Evolutionary conservation across 1,284 basidiomycete genomes (phyloP).

Genomic region (Apiotrichum sp.): DNA sequence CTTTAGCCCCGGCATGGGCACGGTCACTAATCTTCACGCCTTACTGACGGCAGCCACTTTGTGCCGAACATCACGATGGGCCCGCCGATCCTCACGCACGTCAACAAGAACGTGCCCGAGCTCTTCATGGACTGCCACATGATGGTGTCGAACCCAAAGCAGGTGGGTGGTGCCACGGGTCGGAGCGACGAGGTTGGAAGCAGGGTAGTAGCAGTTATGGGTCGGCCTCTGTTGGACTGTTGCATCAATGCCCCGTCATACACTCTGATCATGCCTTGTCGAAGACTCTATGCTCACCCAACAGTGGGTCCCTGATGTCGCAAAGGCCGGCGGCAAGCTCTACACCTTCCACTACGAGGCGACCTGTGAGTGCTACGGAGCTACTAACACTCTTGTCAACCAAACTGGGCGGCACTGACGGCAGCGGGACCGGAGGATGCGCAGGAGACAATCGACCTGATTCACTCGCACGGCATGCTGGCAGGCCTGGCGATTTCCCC

Average conservation of each 20-base stretch:
- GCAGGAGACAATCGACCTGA: conserved; percentile 64
- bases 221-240: too few relatives aligned
- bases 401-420: not conserved
- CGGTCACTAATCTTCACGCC: too few relatives aligned
- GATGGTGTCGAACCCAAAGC: conserved; percentile 95
- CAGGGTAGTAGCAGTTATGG: too few relatives aligned
- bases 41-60: conserved; percentile 62
- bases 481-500: conserved; percentile 93
- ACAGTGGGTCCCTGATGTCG: conserved; percentile 94
- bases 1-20: too few relatives aligned
- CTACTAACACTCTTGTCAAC: too few relatives aligned
- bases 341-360: conserved; percentile 99
- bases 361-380: conserved; percentile 57
- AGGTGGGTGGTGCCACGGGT: conserved; percentile 51
- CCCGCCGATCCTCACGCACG: conserved; percentile 78
- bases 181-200: too few relatives aligned
- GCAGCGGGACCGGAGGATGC: conserved; percentile 54
- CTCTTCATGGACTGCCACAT: conserved; percentile 99
- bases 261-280: too few relatives aligned
- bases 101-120: conserved; percentile 81
- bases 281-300: too few relatives aligned
- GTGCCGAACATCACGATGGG: conserved; percentile 98
- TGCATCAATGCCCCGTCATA: too few relatives aligned
- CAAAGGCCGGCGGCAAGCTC: conserved; percentile 85
- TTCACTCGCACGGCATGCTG: conserved; percentile 66